Evolutionary conservation across 495 filamentous ascomycete genomes (phyloP), one percentile per base, ranked within the genome.

Genomic region (Penicillium egyptiacum): DNA sequence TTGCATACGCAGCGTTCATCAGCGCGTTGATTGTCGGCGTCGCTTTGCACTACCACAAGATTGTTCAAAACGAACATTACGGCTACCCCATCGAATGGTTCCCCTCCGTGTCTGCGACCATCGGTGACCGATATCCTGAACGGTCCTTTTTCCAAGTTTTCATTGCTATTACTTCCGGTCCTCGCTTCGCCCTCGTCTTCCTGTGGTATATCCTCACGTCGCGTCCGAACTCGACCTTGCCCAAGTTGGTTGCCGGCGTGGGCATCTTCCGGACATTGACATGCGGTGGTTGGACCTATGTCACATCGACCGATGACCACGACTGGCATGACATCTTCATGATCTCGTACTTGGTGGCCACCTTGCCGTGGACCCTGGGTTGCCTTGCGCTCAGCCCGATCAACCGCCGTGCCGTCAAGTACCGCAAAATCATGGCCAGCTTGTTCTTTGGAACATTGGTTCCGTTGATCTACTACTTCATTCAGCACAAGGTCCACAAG

Each of bases 311-410:
- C 10, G 95, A 99, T 71, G 91, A 98, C 69, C 95, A 99, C 71
- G 85, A 93, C 70, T 97, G 91, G 92, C 95, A 99, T 68, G 95
- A 99, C 71, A 94, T 97, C 52, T 93, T 98, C 74, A 99, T 99
- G 95, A 96, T 99, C 63, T 96, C 91, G 26, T 99, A 99, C 70
- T 75, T 99, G 47, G 86, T 98, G 44, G 88, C 91, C 14, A 98
- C 95, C 1, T 77, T 99, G 54, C 95, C 95, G 5, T 99, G 95
- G 95, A 98, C 92, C 2, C 62, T 90, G 30, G 95, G 95, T 45
- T 97, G 92, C 69, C 81, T 98, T 45, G 86, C 87, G 12, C 77
- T 98, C 37, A 96, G 92, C 69, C 93, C 94, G 5, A 86, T 86
- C 59, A 97, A 98, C 68, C 79, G 84, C 25, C 83, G 76, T 48